phyloP scores from a whole-genome alignment of 352 stramenopile genomes.

The Phytopythium oedochilum region DNA sequence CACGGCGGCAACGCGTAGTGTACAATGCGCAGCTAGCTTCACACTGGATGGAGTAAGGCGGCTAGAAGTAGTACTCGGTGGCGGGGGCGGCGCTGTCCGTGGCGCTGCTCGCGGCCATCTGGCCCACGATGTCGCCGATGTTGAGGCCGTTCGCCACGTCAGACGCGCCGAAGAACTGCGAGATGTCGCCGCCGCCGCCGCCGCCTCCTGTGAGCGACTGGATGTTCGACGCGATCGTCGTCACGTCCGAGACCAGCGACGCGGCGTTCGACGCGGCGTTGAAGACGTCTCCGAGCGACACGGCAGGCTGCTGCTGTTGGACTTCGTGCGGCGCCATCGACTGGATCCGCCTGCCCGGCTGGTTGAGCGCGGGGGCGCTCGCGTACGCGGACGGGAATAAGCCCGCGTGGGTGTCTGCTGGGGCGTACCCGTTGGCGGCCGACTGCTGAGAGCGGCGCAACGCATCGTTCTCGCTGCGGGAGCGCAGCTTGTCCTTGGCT shows the following conservation, averaged over 20 bases:
- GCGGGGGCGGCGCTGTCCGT: background rate
- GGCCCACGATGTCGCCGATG: slow-evolving; percentile 1
- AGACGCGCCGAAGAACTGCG: slow-evolving; percentile 1
- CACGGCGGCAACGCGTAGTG: too few relatives aligned
- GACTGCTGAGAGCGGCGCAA: background rate
- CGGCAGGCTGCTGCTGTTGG: slow-evolving; percentile 6
- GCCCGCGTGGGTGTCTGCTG: background rate
- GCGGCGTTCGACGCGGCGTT: slow-evolving; percentile 7
- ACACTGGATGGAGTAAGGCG: too few relatives aligned
- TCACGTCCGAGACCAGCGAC: slow-evolving; percentile 1
- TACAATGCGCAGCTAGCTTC: too few relatives aligned
- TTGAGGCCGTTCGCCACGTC: background rate
- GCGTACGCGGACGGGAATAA: background rate
- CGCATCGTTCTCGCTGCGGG: slow-evolving; percentile 2
- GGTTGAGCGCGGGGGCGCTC: background rate
- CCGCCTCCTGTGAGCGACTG: background rate
- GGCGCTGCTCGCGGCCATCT: background rate
- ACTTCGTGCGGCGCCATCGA: slow-evolving; percentile 1
- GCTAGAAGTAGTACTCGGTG: slow-evolving; percentile 5
- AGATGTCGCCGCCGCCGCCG: background rate
- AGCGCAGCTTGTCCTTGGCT: slow-evolving; percentile 12
- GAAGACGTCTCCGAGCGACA: slow-evolving; percentile 9
- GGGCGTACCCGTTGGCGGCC: background rate
- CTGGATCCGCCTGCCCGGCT: background rate
- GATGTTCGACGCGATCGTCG: slow-evolving; percentile 1